phyloP scores from a whole-genome alignment of 2,329 filamentous ascomycete genomes.

The Fusarium brachygibbosum region DNA sequence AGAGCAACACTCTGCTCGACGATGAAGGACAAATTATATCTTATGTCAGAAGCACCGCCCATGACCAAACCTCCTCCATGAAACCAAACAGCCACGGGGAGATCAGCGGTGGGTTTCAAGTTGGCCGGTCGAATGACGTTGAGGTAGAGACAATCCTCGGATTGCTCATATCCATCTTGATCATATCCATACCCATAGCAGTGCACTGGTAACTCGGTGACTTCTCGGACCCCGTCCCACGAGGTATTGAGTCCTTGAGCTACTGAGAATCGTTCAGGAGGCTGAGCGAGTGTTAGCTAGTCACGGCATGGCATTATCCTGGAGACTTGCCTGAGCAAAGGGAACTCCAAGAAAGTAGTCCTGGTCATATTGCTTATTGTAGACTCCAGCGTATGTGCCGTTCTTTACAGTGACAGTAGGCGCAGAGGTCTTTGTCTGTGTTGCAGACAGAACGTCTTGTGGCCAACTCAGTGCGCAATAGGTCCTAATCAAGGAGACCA shows the following conservation, averaged over 20 bases:
- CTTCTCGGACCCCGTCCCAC: constrained; percentile 58
- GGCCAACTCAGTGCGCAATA: not conserved
- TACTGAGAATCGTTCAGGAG: constrained; percentile 35
- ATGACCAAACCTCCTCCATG: constrained; percentile 58
- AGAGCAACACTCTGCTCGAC: constrained; percentile 62
- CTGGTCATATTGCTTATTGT: constrained; percentile 21
- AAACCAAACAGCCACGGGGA: constrained; percentile 72
- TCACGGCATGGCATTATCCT: rapidly evolving
- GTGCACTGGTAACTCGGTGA: constrained; percentile 60
- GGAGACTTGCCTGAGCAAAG: constrained; percentile 9
- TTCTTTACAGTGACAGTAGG: constrained; percentile 25
- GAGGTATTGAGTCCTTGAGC: constrained; percentile 59
- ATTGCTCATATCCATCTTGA: constrained; percentile 40
- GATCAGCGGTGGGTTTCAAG: constrained; percentile 53
- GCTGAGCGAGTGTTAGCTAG: constrained; percentile 22
- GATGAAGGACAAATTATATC: constrained; percentile 73
- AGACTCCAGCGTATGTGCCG: constrained; percentile 27
- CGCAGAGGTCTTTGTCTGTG: not conserved
- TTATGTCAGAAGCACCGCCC: constrained; percentile 57
- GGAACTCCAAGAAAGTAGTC: constrained; percentile 31
- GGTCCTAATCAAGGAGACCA: not conserved
- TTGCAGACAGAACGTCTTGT: not conserved
- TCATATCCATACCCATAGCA: constrained; percentile 64
- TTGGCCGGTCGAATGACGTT: constrained; percentile 71
- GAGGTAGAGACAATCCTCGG: constrained; percentile 73